Percentiles rank a stretch among this genome's conserved stretches.
These are phyloP conservation scores for Colletotrichum limetticola DNA, from an alignment of 2,329 filamentous ascomycete species.

Conservation along the genomic window DNA sequence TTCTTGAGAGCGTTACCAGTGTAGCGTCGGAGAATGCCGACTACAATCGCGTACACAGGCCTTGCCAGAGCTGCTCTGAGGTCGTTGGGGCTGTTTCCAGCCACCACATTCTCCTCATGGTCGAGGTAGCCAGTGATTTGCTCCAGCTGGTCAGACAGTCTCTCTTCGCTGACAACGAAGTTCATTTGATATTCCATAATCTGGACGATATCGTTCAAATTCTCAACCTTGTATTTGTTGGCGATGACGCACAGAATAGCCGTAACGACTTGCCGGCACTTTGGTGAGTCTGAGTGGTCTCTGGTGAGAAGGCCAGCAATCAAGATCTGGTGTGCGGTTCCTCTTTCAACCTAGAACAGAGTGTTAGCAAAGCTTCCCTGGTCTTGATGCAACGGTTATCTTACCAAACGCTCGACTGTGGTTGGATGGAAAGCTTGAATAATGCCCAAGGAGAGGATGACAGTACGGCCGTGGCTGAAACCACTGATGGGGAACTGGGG, in stretches of 20 bases:
- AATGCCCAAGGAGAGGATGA: slow-evolving; percentile 51
- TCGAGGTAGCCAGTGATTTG: slow-evolving; percentile 21
- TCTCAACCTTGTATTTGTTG: slow-evolving; percentile 57
- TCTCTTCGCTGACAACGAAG: slow-evolving; percentile 12
- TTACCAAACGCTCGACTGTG: slow-evolving; percentile 47
- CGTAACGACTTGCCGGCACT: slow-evolving; percentile 40
- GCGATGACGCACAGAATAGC: slow-evolving; percentile 53
- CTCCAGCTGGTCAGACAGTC: slow-evolving; percentile 28
- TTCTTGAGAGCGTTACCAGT: slow-evolving; percentile 50
- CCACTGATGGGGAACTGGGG: slow-evolving; percentile 33
- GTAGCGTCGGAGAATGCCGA: slow-evolving; percentile 51
- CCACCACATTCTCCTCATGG: slow-evolving; percentile 14
- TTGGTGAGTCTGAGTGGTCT: slow-evolving; percentile 38
- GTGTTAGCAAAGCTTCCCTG: slow-evolving; percentile 8
- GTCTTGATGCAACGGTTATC: slow-evolving; percentile 16
- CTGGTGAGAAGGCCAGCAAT: slow-evolving; percentile 36
- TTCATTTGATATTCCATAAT: slow-evolving; percentile 39
- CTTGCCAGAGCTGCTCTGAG: slow-evolving; percentile 22
- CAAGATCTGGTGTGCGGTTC: slow-evolving; percentile 45
- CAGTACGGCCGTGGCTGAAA: slow-evolving; percentile 29
- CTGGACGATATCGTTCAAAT: slow-evolving; percentile 30
- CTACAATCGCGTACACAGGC: slow-evolving; percentile 47
- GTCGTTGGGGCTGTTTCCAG: slow-evolving; percentile 7
- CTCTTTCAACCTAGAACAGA: slow-evolving; percentile 47
- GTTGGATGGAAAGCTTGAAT: slow-evolving; percentile 49